Evolutionary conservation across 805 yeast species (phyloP).

Genomic region (Teunomyces panamensis): DNA sequence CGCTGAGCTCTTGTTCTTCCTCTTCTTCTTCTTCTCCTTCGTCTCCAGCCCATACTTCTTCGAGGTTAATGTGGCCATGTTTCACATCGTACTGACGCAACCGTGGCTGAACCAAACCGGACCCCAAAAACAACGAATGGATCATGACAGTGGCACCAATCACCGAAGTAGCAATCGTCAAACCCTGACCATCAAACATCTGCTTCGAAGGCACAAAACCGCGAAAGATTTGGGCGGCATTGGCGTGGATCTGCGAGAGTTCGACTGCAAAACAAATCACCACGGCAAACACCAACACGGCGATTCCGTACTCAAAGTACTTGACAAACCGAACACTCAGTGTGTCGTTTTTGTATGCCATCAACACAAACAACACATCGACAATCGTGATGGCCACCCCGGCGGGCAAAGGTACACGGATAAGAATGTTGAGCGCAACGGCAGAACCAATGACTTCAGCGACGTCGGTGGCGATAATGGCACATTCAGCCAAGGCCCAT

Average conservation of each 20-base stretch:
- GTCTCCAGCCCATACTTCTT: constrained; percentile 6
- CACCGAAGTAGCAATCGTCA: constrained; percentile 47
- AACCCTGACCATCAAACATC: constrained; percentile 41
- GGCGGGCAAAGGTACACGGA: constrained; percentile 47
- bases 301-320: constrained; percentile 43
- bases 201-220: constrained; percentile 44
- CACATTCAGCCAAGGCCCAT: constrained; percentile 46
- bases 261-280: constrained; percentile 47
- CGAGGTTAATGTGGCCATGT: constrained; percentile 30
- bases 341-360: constrained; percentile 46
- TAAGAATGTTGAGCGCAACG: constrained; percentile 45
- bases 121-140: constrained; percentile 47
- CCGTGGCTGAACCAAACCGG: constrained; percentile 49
- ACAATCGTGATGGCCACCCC: constrained; percentile 45
- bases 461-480: constrained; percentile 51
- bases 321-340: constrained; percentile 33
- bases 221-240: constrained; percentile 34
- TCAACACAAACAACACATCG: constrained; percentile 45
- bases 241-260: constrained; percentile 33
- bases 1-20: constrained; percentile 1
- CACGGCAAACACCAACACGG: constrained; percentile 40
- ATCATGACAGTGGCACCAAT: constrained; percentile 54
- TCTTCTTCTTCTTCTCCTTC: not conserved
- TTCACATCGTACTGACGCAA: constrained; percentile 43
- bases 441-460: constrained; percentile 56